These are phyloP conservation scores for Toxoplasma gondii DNA, from an alignment of 169 alveolate genomes.

Conservation along the genomic window DNA sequence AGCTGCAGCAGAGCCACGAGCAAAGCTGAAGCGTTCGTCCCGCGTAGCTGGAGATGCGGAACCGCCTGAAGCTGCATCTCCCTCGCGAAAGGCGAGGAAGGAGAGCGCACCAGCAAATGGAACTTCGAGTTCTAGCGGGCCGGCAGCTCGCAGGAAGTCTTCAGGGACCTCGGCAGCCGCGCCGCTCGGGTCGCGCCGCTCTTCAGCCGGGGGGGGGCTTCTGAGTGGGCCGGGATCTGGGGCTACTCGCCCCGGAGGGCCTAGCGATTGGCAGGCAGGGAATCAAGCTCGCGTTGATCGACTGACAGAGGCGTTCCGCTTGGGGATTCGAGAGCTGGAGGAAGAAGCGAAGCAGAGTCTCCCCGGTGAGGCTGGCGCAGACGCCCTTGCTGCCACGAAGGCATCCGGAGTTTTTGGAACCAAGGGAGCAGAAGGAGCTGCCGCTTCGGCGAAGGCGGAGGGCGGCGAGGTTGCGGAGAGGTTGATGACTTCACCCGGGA, in stretches of 20 bases:
- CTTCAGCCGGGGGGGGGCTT: background rate
- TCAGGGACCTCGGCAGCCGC: background rate
- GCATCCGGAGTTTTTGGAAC: background rate
- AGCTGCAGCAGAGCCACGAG: background rate
- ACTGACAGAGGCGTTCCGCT: slow-evolving; percentile 32
- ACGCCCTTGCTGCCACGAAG: slow-evolving; percentile 13
- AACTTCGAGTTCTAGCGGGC: background rate
- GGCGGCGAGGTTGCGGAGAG: background rate
- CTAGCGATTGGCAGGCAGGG: slow-evolving; percentile 52
- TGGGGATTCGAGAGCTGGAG: slow-evolving; percentile 43
- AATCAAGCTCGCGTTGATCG: slow-evolving; percentile 20
- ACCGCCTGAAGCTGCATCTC: background rate
- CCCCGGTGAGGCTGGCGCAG: slow-evolving; percentile 26
- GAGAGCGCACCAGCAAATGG: background rate
- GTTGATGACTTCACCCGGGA: too few relatives aligned
- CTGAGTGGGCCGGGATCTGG: background rate
- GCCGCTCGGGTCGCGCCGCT: background rate
- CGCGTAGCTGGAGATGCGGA: background rate
- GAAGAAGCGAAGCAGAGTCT: slow-evolving; percentile 24
- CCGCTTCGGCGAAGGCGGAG: background rate
- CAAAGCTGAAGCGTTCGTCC: background rate
- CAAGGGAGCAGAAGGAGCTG: background rate
- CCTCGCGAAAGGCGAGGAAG: background rate
- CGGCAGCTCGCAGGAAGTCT: background rate
- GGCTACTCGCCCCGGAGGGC: background rate